Evolutionary conservation across 495 filamentous ascomycete genomes (phyloP).

Genomic region (Immersiella caudata): DNA sequence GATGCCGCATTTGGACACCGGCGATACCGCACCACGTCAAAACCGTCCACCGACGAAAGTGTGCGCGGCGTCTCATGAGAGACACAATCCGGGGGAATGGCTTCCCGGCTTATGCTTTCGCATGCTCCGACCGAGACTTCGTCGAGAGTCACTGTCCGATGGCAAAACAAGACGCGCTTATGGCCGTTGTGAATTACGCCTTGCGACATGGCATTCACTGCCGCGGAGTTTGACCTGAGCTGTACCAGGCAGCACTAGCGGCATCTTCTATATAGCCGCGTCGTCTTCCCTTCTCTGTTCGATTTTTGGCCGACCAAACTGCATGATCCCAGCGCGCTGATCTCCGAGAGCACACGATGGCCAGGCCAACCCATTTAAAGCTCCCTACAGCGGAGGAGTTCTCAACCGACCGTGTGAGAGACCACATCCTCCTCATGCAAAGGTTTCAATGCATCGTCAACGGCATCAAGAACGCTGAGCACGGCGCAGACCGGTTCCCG

Average conservation of each 20-base stretch:
- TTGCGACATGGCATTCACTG: neutral
- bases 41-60: neutral
- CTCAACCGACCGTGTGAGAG: neutral
- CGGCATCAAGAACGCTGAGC: neutral
- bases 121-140: neutral
- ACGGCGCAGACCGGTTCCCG: neutral
- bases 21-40: neutral
- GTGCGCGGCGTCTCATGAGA: neutral
- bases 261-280: too few relatives aligned
- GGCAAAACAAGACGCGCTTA: neutral
- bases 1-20: neutral
- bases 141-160: neutral
- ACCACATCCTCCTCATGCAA: conserved; percentile 10
- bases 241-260: too few relatives aligned
- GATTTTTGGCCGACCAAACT: too few relatives aligned
- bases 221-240: too few relatives aligned
- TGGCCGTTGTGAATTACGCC: neutral
- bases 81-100: neutral
- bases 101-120: neutral
- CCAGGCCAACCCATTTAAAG: neutral
- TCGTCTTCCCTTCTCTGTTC: too few relatives aligned
- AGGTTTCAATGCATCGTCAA: conserved; percentile 8
- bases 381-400: neutral
- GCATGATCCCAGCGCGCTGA: too few relatives aligned
- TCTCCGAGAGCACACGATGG: too few relatives aligned